Evolutionary conservation across 345 rosid species (phyloP).

Genomic region (Brassica incana): DNA sequence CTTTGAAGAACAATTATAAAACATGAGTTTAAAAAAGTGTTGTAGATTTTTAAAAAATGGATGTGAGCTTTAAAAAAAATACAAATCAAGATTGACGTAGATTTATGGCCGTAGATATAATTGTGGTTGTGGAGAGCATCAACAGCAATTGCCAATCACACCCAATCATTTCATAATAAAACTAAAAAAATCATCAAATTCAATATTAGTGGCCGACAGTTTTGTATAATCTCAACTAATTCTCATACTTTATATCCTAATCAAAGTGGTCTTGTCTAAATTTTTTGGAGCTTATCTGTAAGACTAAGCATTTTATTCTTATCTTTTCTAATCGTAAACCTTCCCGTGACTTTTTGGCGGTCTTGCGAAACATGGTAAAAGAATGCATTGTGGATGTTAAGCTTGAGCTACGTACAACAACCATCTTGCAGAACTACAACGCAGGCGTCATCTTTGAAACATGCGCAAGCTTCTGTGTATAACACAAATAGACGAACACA

Average conservation of each 20-base stretch:
- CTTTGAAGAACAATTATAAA: too few species aligned
- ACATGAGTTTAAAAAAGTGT: too few species aligned
- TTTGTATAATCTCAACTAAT: not conserved
- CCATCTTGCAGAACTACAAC: not conserved
- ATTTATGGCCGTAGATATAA: too few species aligned
- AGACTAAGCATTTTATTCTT: not conserved
- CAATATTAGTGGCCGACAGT: not conserved
- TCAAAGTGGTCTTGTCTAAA: constrained; percentile 1
- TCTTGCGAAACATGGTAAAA: not conserved
- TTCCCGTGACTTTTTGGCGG: not conserved
- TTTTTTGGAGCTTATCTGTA: not conserved
- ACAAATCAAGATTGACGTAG: too few species aligned
- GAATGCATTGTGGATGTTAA: not conserved
- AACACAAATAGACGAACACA: not conserved
- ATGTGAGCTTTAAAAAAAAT: too few species aligned
- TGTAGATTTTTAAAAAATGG: too few species aligned
- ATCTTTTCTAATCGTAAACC: not conserved
- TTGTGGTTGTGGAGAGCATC: too few species aligned
- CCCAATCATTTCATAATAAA: not conserved
- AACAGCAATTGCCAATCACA: too few species aligned
- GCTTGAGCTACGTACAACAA: not conserved
- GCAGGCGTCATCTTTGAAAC: not conserved
- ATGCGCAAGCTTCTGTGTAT: not conserved
- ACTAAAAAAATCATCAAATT: not conserved
- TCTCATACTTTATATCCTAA: not conserved